Base-by-base conservation (phyloP, 306 rosid genomes). In the Hippophae gyantsensis region DNA sequence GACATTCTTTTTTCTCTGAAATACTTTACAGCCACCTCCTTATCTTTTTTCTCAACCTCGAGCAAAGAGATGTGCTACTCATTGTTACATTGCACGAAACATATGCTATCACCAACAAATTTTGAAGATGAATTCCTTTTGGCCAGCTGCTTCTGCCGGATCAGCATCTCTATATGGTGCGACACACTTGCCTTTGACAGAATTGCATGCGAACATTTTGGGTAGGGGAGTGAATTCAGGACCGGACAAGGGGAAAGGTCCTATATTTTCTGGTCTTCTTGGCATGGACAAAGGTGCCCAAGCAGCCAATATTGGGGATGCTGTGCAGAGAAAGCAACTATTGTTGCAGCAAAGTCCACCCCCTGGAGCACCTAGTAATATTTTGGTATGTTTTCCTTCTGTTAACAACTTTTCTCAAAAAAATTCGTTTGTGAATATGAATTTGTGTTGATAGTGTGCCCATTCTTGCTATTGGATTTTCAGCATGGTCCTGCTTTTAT, bases 401-500 rank as follows among this genome's bases (percentile, higher is more conserved):
- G 26, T 41, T 50, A 10, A 38, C 41, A 7, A 1, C 23, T 18
- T 18, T 50, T 46, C 5, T 23, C 3, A 5, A 54, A 26, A 54
- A 32, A 41, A 9, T 13, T 54, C 14, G n/a, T n/a, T 45, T 26
- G 23, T 55, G 11, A 13, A 18, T 18, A 18, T 18, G 23, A 18
- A 18, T 18, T 18, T 11, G 5, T 51, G 48, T 61, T 56, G 44
- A 48, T 11, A 25, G 60, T 32, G 50, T 8, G 45, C 51, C 52
- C 48, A 49, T 23, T 47, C 10, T 48, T 54, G 41, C 46, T 41
- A 54, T 1, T 23, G 58, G 27, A 56, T 69, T 68, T 73, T 42
- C 89, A 93, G 94, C 99, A 92, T 27, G 95, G 84, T 6, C 97
- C 97, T 65, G 72, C 99, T 57, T 88, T 93, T 69, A 80, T 93